Conservation (phyloP, 2,329 filamentous ascomycete genomes). For the Talaromyces sp. region DNA sequence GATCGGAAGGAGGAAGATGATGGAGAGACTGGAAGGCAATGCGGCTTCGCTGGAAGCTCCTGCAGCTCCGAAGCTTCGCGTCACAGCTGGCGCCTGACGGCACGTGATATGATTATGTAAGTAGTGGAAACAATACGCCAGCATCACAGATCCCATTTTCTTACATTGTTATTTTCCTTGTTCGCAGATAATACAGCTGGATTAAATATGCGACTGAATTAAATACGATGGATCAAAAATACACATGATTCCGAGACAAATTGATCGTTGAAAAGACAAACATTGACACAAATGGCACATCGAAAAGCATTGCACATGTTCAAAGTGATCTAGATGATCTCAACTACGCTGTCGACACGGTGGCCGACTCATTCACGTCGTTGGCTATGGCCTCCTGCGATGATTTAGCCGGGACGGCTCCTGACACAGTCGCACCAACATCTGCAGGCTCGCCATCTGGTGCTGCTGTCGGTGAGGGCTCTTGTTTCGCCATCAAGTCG, state of each 20-base stretch:
- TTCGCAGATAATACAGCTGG: too few species aligned
- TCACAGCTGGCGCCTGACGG: conserved; percentile 28
- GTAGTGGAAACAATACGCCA: not conserved
- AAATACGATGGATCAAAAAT: not conserved
- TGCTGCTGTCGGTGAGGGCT: not conserved
- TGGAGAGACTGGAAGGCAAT: conserved; percentile 19
- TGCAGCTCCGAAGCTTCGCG: conserved; percentile 24
- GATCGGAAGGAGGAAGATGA: not conserved
- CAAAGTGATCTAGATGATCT: not conserved
- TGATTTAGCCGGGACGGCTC: not conserved
- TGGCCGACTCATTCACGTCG: conserved; percentile 3
- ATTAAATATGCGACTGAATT: not conserved
- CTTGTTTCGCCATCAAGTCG: conserved; percentile 28
- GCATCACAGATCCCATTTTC: not conserved
- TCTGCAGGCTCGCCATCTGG: not conserved
- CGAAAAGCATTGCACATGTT: not conserved
- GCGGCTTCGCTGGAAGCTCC: conserved; percentile 14
- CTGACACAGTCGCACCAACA: not conserved
- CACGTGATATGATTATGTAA: conserved; percentile 19
- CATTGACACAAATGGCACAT: not conserved
- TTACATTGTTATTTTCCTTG: not conserved
- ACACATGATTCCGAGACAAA: not conserved
- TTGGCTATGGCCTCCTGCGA: conserved; percentile 9
- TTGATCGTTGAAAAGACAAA: not conserved
- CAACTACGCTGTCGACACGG: conserved; percentile 1